Evolutionary conservation across 2,329 filamentous ascomycete species (phyloP), one percentile per base, ranked within the genome.

Genomic region (Lasiodiplodia sp.): DNA sequence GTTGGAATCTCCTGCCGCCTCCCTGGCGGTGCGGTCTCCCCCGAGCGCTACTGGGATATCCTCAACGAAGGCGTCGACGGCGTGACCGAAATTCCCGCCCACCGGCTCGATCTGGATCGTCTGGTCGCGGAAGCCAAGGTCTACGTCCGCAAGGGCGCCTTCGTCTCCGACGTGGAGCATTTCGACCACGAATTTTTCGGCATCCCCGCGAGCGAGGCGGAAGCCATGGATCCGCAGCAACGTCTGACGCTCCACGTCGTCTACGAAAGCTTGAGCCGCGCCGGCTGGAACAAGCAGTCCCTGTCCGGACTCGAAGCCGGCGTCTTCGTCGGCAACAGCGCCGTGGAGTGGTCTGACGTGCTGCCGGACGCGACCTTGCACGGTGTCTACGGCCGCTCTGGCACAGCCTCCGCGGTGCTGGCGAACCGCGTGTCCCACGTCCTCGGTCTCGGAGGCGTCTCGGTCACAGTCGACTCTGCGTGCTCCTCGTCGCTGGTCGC

Each of bases 1-100:
- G 75, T 82, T 68, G 81, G 81, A 49, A 78, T 80, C 69, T 72
- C 76, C 21, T 75, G 73, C 57, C 72, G 76, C 14, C 70, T 76
- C 18, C 72, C 76, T 2, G 75, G 75, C n/a, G 73, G 72, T 7
- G 70, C 68, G 3, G 73, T 71, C 2, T 74, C 47, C 71, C 11
- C 70, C 62, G 10, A 73, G 71, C 4, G 47, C 47, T 51, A 51
- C 18, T 51, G 47, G 47, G 47, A 51, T 5, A 51, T 21, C 16
- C 47, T 51, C n/a, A 51, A 51, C 7, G 47, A 51, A 21, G 18
- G 47, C n/a, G 47, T 51, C 47, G 47, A 51, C 47, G 47, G 47
- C 21, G 47, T 51, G 18, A 51, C 18, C 8, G 47, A 51, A 18
- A 51, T 51, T 7, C 47, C 47, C 21, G 47, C 47, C 16, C 47